Conservation (phyloP, 2,329 filamentous ascomycete genomes). For the Ophiostoma quercus region DNA sequence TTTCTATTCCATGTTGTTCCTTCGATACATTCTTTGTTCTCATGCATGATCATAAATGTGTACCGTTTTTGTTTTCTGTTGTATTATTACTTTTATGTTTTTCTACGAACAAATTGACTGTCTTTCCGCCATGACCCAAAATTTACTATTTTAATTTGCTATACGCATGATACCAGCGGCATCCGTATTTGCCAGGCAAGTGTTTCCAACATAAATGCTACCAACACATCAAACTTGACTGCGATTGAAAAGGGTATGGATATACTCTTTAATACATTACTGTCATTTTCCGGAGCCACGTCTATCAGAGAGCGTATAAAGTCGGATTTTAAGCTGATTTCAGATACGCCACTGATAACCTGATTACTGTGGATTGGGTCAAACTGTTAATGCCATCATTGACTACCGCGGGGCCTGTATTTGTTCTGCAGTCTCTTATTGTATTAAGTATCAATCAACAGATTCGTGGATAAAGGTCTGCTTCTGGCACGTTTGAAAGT, state of each 20-base stretch:
- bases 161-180: background rate
- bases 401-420: too few relatives aligned
- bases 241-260: background rate
- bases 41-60: background rate
- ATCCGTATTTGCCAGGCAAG: background rate
- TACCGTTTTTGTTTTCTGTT: background rate
- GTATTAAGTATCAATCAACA: too few relatives aligned
- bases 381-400: too few relatives aligned
- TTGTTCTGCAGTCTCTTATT: too few relatives aligned
- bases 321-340: background rate
- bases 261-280: background rate
- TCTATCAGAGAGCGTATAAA: background rate
- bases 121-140: background rate
- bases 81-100: background rate
- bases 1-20: background rate
- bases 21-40: background rate
- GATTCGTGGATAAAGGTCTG: too few relatives aligned
- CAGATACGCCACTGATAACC: background rate
- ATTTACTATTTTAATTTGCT: background rate
- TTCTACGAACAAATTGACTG: background rate
- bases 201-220: background rate
- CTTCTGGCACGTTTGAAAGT: too few relatives aligned
- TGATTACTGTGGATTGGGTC: too few relatives aligned
- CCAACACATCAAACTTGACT: background rate
- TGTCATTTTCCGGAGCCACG: conserved; percentile 6